Evolutionary conservation across 768 basidiomycete genomes (phyloP).

Genomic region (Trametes sanguinea): DNA sequence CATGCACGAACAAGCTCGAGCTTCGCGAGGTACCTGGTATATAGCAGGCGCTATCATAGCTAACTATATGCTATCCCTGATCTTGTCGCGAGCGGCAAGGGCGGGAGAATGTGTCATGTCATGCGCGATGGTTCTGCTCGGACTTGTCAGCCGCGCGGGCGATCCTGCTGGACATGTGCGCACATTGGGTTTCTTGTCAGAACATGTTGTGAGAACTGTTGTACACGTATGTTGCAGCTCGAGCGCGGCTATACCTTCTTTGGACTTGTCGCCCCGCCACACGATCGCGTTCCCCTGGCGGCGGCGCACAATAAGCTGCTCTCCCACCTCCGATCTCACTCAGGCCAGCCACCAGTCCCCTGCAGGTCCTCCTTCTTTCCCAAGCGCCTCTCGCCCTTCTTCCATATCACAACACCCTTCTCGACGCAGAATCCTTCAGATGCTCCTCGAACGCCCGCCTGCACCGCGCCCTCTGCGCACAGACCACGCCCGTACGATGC

Average conservation of each 20-base stretch:
- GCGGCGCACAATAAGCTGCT: not conserved
- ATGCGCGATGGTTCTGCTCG: not conserved
- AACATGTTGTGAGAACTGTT: not conserved
- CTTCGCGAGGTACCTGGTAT: no score
- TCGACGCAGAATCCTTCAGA: no score
- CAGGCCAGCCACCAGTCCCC: no score
- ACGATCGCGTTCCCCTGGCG: slow-evolving; percentile 5
- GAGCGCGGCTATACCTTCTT: not conserved
- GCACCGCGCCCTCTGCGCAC: no score
- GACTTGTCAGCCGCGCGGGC: not conserved
- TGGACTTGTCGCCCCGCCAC: slow-evolving; percentile 13
- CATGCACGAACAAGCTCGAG: no score
- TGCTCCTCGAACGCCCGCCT: no score
- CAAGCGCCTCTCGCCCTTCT: no score
- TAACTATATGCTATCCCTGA: not conserved
- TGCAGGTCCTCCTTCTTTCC: no score
- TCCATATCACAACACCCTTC: no score
- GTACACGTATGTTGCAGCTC: not conserved
- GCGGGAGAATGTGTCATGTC: not conserved
- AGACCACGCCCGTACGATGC: no score
- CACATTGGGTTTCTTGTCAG: not conserved
- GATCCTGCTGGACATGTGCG: not conserved
- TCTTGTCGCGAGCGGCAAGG: not conserved
- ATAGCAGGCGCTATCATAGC: no score
- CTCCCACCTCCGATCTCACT: no score